A percentile compares a stretch with the other conserved stretches of the same genome.
phyloP scores from a whole-genome alignment of 208 protist genomes.

The Herpetomonas tarakana region DNA sequence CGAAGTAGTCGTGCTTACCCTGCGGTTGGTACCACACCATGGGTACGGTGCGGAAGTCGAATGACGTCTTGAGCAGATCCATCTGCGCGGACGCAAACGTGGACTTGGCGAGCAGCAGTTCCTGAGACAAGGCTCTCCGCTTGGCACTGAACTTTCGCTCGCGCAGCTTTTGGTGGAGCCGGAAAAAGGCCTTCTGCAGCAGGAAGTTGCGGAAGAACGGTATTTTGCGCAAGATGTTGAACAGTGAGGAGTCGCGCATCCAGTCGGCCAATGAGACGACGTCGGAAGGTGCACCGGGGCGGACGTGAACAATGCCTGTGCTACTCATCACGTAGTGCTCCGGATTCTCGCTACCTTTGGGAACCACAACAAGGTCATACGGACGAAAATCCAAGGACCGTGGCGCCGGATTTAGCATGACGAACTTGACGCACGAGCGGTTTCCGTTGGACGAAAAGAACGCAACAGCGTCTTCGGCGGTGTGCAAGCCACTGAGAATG shows the following conservation, averaged over 20 bases:
- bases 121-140: conserved; percentile 58
- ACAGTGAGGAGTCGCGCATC: conserved; percentile 90
- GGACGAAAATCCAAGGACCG: conserved; percentile 86
- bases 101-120: conserved; percentile 81
- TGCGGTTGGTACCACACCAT: conserved; percentile 80
- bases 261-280: conserved; percentile 91
- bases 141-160: conserved; percentile 73
- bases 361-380: conserved; percentile 89
- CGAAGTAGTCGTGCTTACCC: conserved; percentile 86
- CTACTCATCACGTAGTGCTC: conserved; percentile 95
- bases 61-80: conserved; percentile 75
- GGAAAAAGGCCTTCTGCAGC: conserved; percentile 89
- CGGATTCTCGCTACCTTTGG: conserved; percentile 55
- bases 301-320: conserved; percentile 92
- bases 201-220: conserved; percentile 92
- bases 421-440: conserved; percentile 89
- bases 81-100: conserved; percentile 81
- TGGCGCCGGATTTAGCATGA: conserved; percentile 84
- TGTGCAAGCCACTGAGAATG: conserved; percentile 74
- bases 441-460: conserved; percentile 92
- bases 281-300: conserved; percentile 84
- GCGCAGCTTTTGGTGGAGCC: conserved; percentile 73
- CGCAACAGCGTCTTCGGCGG: conserved; percentile 90
- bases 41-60: conserved; percentile 70
- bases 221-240: conserved; percentile 91